Base-by-base conservation (phyloP, 2,329 filamentous ascomycete species). In the Aulographum hederae region DNA sequence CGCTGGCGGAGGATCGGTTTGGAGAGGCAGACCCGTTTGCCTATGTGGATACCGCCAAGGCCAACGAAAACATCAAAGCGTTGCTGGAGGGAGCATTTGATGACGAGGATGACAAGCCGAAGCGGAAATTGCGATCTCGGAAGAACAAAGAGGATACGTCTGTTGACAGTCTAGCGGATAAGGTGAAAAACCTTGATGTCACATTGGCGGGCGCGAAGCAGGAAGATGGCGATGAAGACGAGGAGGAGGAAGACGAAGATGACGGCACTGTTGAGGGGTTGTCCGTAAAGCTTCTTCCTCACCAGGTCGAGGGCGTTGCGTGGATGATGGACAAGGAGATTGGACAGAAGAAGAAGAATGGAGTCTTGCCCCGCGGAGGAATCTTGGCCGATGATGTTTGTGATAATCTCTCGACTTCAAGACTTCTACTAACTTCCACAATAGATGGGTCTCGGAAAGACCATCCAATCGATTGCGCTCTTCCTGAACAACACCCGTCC, bases 251-350 rank as follows among this genome's bases (percentile, higher is more conserved):
- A 4, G 59, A 60, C 2, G 60, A 61, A 30, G 59, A 63, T 32
- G 73, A 75, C 46, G 74, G 65, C 31, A 68, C 58, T 38, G 62
- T 94, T 0, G 75, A 84, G 33, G 89, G 86, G 1, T 66, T 98
- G 37, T 78, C 76, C 34, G 81, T 95, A 37, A 85, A 78, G 45
- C 65, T 98, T 2, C 65, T 98, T 1, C 86, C 85, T 4, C 89
- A 98, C 55, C 89, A 98, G 53, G 73, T 94, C 11, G 81, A 93
- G 34, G 89, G 89, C 43, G 77, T 95, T 1, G 71, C 76, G 34
- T 98, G 89, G 86, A 93, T 98, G 82, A 76, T 69, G 34, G 79
- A 85, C 36, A 82, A 91, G 45, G 89, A 98, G 55, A 73, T 82
- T 8, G 85, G 86, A 2, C 73, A 73, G 13, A 73, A 79, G 37